Conservation (phyloP, 306 rosid species). For the Adenanthera pavonina region DNA sequence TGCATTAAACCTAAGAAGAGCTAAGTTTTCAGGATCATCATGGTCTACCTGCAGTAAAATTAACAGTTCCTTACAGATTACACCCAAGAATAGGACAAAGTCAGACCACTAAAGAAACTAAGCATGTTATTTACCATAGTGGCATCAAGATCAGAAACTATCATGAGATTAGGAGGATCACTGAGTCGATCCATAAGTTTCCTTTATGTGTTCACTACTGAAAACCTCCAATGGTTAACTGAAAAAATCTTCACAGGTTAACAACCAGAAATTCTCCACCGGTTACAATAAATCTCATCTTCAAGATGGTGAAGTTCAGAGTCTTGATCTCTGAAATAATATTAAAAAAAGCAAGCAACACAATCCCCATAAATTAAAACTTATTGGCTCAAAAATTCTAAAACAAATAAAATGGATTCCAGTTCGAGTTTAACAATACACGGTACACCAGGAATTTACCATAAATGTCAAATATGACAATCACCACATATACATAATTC, state of each 20-base stretch:
- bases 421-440: background rate
- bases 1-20: constrained; percentile 76
- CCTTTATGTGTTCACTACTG: constrained; percentile 1
- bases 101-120: constrained; percentile 14
- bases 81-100: constrained; percentile 2
- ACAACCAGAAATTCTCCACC: constrained; percentile 29
- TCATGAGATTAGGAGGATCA: constrained; percentile 69
- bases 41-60: constrained; percentile 73
- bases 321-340: background rate
- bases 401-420: background rate
- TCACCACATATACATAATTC: background rate
- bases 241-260: constrained; percentile 15
- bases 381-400: background rate
- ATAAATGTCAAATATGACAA: background rate
- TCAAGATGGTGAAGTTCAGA: constrained; percentile 13
- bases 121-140: constrained; percentile 63
- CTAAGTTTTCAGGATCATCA: constrained; percentile 58
- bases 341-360: constrained; percentile 6
- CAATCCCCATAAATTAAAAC: background rate
- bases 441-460: background rate
- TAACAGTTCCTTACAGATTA: constrained; percentile 21
- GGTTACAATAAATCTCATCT: background rate
- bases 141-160: constrained; percentile 87
- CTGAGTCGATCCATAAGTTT: constrained; percentile 59
- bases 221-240: constrained; percentile 28